phyloP scores from a whole-genome alignment of 2,329 filamentous ascomycete genomes.

The Purpureocillium takamizusanense region DNA sequence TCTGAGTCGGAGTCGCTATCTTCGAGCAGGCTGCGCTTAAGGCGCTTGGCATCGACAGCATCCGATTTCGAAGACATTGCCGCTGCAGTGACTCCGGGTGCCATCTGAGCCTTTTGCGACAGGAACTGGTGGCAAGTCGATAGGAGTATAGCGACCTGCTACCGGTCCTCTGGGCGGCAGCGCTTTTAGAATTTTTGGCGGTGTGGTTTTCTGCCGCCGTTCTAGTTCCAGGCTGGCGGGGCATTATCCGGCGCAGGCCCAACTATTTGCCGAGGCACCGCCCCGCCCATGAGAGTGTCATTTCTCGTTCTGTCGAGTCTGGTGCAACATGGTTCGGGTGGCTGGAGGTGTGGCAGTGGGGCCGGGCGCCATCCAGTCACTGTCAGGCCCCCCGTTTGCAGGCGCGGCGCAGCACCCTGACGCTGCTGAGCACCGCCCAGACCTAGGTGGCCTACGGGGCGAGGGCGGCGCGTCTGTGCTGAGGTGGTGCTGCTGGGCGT shows the following conservation, averaged over 20 bases:
- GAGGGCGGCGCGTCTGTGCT: no score
- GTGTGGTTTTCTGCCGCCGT: slow-evolving; percentile 15
- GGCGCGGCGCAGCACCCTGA: background rate
- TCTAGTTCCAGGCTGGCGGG: slow-evolving; percentile 7
- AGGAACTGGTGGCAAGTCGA: no score
- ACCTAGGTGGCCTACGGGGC: no score
- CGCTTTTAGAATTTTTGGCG: slow-evolving; percentile 21
- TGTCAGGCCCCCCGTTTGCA: background rate
- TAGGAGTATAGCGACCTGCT: no score
- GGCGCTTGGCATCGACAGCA: slow-evolving; percentile 18
- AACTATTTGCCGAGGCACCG: slow-evolving; percentile 8
- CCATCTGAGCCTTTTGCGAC: slow-evolving; percentile 2
- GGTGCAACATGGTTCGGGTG: background rate
- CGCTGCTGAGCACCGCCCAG: no score
- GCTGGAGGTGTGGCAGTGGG: background rate
- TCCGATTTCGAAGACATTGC: background rate
- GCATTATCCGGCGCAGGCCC: slow-evolving; percentile 6
- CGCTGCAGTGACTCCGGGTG: slow-evolving; percentile 9
- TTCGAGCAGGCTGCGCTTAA: slow-evolving; percentile 44
- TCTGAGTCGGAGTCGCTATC: slow-evolving; percentile 45
- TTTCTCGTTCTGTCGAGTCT: no score
- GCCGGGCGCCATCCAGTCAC: no score
- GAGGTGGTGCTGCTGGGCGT: background rate
- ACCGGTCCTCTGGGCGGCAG: background rate
- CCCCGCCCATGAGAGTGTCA: background rate